Evolutionary conservation across 2,329 filamentous ascomycete genomes (phyloP).

Genomic region (Sclerotinia glacialis): DNA sequence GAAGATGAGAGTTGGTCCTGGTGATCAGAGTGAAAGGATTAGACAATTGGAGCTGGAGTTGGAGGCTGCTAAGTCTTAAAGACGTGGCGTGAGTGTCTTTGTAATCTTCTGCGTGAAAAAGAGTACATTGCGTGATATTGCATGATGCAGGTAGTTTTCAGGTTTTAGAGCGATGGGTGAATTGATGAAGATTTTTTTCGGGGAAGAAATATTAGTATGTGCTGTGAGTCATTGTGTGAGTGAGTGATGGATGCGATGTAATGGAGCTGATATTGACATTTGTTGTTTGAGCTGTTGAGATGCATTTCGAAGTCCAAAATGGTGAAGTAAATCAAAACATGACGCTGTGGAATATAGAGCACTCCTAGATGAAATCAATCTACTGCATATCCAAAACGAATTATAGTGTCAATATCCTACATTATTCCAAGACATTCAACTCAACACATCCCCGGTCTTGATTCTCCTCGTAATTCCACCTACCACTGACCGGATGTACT

Average conservation of each 20-base stretch:
- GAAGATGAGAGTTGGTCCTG: slow-evolving; percentile 68
- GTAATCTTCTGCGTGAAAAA: neutral
- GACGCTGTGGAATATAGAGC: neutral
- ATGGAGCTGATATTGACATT: neutral
- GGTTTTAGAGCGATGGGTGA: slow-evolving; percentile 10
- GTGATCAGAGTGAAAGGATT: slow-evolving; percentile 61
- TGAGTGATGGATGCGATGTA: neutral
- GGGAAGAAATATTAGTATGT: neutral
- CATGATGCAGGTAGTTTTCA: slow-evolving; percentile 6
- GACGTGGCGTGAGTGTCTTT: neutral
- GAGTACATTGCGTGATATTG: neutral
- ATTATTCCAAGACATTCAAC: too few relatives aligned
- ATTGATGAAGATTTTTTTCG: neutral
- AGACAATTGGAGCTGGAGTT: slow-evolving; percentile 65
- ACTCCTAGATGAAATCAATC: neutral
- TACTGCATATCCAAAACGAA: neutral
- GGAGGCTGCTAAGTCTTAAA: slow-evolving; percentile 56
- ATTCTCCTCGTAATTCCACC: slow-evolving; percentile 7
- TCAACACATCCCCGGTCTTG: too few relatives aligned
- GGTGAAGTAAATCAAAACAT: neutral
- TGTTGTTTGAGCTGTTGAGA: too few relatives aligned
- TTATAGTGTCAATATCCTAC: too few relatives aligned
- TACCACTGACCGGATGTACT: slow-evolving; percentile 7
- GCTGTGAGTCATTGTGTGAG: too few relatives aligned
- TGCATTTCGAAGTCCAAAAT: neutral